Base-by-base conservation (phyloP, 345 rosid species). In the Euclidium syriacum region DNA sequence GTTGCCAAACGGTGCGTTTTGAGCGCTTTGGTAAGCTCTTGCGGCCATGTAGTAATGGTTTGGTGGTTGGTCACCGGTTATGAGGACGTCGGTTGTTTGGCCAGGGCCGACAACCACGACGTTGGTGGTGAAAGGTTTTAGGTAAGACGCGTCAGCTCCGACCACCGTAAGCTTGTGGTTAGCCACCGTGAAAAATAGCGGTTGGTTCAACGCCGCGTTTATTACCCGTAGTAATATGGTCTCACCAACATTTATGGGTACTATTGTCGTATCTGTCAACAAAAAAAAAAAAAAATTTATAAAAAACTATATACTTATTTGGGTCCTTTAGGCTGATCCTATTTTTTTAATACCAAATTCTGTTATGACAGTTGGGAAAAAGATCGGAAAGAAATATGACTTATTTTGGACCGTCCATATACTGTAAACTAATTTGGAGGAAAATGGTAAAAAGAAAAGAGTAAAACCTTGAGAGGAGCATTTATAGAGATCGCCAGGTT, bases 401-500 rank as follows among this genome's bases (percentile, higher is more conserved):
- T 38, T 8, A 27, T 40, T n/a, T 46, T 24, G 44, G 34, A 44
- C 42, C 26, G 33, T 43, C 10, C 14, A 24, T 10, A 36, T 18
- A 56, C 44, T n/a, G 3, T 3, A 27, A 23, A 51, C 1, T 16
- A 7, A 15, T 27, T 44, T 20, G 7, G 41, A 34, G 11, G 10
- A 53, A 10, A 35, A 52, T 20, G n/a, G n/a, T n/a, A n/a, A n/a
- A n/a, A n/a, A n/a, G n/a, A n/a, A 34, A 14, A 53, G 9, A 19
- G 15, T 9, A 22, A 24, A 40, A 90, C 99, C 97, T 84, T 84
- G 26, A 65, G 73, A 75, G 20, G 99, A 94, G 65, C 99, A 94
- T 2, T 85, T 87, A 69, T 87, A 90, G 38, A 90, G 83, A 72
- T 94, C 99, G 36, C 99, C 99, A 9, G 95, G 99, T 68, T 94